These are phyloP conservation scores for Curvularia sp. DNA, from an alignment of 2,329 filamentous ascomycete species.

Conservation along the genomic window DNA sequence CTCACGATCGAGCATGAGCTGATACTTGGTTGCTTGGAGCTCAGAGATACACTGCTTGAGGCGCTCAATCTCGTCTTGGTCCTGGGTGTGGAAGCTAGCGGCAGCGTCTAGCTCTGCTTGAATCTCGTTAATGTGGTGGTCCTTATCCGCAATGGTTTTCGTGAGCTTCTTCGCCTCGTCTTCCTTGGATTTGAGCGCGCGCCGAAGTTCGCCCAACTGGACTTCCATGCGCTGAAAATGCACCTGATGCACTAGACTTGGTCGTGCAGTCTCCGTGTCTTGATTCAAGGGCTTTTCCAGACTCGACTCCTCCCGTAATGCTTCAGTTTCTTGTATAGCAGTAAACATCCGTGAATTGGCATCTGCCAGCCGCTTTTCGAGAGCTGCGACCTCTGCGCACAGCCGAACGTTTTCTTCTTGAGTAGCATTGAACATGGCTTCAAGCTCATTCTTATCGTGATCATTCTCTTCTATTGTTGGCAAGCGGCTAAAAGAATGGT, in stretches of 20 bases:
- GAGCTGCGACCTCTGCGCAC: conserved; percentile 35
- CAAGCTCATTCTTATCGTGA: conserved; percentile 43
- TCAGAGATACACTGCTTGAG: conserved; percentile 33
- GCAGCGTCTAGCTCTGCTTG: conserved; percentile 30
- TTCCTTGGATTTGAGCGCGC: conserved; percentile 29
- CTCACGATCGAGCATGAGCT: conserved; percentile 45
- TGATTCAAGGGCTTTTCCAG: conserved; percentile 38
- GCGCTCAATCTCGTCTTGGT: conserved; percentile 37
- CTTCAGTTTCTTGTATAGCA: conserved; percentile 33
- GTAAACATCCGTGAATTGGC: conserved; percentile 39
- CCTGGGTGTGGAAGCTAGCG: conserved; percentile 22
- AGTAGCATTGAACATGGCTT: conserved; percentile 46
- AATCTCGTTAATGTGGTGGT: conserved; percentile 28
- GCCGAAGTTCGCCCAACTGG: conserved; percentile 37
- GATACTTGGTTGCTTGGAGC: conserved; percentile 38
- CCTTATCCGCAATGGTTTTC: conserved; percentile 25
- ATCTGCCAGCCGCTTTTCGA: conserved; percentile 41
- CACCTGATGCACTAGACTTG: conserved; percentile 42
- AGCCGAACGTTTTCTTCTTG: conserved; percentile 46
- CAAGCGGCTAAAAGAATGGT: conserved; percentile 23
- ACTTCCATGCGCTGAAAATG: conserved; percentile 46
- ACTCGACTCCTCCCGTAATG: conserved; percentile 34
- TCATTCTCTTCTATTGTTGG: conserved; percentile 43
- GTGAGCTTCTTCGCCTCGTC: conserved; percentile 32
- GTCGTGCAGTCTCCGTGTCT: conserved; percentile 41